Percentiles rank a stretch among this genome's conserved stretches.
phyloP scores from a whole-genome alignment of 1,139 yeast genomes.

The Candida labiduridarum region DNA sequence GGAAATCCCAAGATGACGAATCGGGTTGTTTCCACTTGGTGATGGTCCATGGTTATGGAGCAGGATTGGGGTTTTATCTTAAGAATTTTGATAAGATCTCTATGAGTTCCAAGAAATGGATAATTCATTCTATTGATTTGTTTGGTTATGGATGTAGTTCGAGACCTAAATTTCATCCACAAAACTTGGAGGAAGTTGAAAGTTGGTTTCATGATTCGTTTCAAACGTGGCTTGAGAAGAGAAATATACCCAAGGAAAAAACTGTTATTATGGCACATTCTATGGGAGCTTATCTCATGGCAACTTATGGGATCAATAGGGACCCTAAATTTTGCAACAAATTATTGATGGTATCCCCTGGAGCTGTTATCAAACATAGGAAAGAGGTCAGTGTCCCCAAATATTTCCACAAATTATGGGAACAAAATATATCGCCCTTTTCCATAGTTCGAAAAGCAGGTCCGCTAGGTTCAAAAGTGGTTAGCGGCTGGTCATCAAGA shows the following conservation, averaged over 20 bases:
- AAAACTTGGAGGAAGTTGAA: slow-evolving; percentile 41
- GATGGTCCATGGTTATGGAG: slow-evolving; percentile 78
- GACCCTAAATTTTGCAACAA: slow-evolving; percentile 49
- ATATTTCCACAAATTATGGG: slow-evolving; percentile 72
- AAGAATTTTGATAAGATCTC: slow-evolving; percentile 58
- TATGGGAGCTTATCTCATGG: slow-evolving; percentile 62
- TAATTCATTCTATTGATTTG: slow-evolving; percentile 70
- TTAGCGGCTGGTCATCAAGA: slow-evolving; percentile 77
- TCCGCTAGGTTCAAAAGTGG: slow-evolving; percentile 67
- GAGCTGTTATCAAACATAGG: slow-evolving; percentile 58
- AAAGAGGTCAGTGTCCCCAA: slow-evolving; percentile 52
- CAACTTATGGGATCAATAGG: slow-evolving; percentile 46
- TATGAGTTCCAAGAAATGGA: slow-evolving; percentile 47
- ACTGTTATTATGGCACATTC: slow-evolving; percentile 59
- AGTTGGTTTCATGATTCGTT: slow-evolving; percentile 56
- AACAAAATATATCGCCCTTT: slow-evolving; percentile 70
- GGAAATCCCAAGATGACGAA: slow-evolving; percentile 27
- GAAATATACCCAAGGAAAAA: slow-evolving; percentile 33
- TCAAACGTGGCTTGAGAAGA: slow-evolving; percentile 42
- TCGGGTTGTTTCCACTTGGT: slow-evolving; percentile 53
- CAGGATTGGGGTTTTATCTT: slow-evolving; percentile 70
- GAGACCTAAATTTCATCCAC: slow-evolving; percentile 49
- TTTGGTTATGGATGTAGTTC: slow-evolving; percentile 81
- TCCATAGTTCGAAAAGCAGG: slow-evolving; percentile 64
- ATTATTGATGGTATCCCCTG: slow-evolving; percentile 59